Percentiles rank a stretch among this genome's conserved stretches.
phyloP scores from a whole-genome alignment of 306 rosid species.

The Cucurbita pepo region DNA sequence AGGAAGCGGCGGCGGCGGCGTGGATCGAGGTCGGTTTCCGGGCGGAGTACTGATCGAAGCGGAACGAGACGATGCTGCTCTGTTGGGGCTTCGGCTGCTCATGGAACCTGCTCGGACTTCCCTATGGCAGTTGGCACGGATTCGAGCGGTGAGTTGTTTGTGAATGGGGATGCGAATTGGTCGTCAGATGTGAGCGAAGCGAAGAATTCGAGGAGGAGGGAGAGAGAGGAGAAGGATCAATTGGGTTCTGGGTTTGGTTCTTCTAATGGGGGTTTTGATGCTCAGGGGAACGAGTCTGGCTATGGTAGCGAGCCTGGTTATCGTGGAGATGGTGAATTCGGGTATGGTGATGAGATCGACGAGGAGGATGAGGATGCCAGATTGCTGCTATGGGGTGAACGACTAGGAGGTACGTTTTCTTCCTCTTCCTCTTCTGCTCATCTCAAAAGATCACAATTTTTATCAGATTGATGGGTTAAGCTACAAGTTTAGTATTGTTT shows the following conservation, averaged over 20 bases:
- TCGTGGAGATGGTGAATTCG: conserved; percentile 95
- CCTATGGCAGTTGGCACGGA: conserved; percentile 88
- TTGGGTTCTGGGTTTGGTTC: conserved; percentile 47
- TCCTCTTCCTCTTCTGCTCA: not conserved
- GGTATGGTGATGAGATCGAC: conserved; percentile 86
- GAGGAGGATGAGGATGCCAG: conserved; percentile 86
- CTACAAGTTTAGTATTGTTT: too few relatives aligned
- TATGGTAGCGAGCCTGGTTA: conserved; percentile 99
- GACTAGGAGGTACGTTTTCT: conserved; percentile 35
- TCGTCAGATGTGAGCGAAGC: conserved; percentile 90
- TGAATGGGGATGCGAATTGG: conserved; percentile 81
- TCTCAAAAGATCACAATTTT: too few relatives aligned
- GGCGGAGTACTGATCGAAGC: conserved; percentile 93
- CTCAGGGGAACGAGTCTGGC: conserved; percentile 71
- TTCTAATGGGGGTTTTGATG: conserved; percentile 47
- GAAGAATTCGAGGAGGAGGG: conserved; percentile 64
- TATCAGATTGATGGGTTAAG: too few relatives aligned
- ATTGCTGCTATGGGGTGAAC: conserved; percentile 68
- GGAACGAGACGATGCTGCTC: conserved; percentile 85
- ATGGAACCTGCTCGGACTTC: conserved; percentile 91
- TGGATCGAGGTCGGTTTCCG: conserved; percentile 87
- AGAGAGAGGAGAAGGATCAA: conserved; percentile 66
- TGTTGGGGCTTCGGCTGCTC: conserved; percentile 77
- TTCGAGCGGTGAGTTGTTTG: conserved; percentile 89
- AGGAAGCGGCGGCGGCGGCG: conserved; percentile 75